These are phyloP conservation scores for Debaryomycetaceae sp. DNA, from an alignment of 1,139 yeast species.

Conservation along the genomic window DNA sequence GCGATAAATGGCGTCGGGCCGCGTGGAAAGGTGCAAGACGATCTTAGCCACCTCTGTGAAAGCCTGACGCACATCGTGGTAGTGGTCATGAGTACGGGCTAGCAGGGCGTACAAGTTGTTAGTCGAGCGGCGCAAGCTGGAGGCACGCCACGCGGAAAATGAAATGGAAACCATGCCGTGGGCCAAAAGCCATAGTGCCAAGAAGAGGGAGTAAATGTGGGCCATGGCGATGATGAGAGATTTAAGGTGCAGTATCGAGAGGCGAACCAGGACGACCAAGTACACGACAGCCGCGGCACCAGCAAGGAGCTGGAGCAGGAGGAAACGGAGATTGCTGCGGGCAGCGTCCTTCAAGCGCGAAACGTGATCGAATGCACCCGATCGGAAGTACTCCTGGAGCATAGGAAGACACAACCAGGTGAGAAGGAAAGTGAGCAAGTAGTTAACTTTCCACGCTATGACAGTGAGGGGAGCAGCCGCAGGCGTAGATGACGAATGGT, in stretches of 20 bases:
- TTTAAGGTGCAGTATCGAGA: slow-evolving; percentile 47
- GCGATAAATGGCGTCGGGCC: no score
- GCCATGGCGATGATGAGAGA: slow-evolving; percentile 65
- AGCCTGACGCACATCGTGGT: slow-evolving; percentile 54
- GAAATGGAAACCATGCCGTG: slow-evolving; percentile 71
- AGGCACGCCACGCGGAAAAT: slow-evolving; percentile 42
- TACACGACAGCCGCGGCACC: slow-evolving; percentile 50
- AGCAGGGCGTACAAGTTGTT: slow-evolving; percentile 41
- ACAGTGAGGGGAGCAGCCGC: no score
- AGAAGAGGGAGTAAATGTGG: slow-evolving; percentile 65
- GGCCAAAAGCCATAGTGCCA: slow-evolving; percentile 79
- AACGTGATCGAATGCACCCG: slow-evolving; percentile 48
- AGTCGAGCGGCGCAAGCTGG: slow-evolving; percentile 28
- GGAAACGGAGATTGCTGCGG: slow-evolving; percentile 47
- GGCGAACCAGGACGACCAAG: slow-evolving; percentile 49
- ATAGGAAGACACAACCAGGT: slow-evolving; percentile 70
- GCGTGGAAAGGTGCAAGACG: no score
- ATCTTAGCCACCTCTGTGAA: no score
- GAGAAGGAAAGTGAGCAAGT: slow-evolving; percentile 69
- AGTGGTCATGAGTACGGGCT: slow-evolving; percentile 46
- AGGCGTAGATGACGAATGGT: no score
- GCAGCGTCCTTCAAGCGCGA: slow-evolving; percentile 47
- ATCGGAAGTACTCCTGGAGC: slow-evolving; percentile 59
- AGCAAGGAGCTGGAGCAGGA: slow-evolving; percentile 42
- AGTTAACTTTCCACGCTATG: slow-evolving; percentile 62